These are phyloP conservation scores for Aspergillus pseudoviridinutans DNA, from an alignment of 2,329 filamentous ascomycete genomes.

Conservation along the genomic window DNA sequence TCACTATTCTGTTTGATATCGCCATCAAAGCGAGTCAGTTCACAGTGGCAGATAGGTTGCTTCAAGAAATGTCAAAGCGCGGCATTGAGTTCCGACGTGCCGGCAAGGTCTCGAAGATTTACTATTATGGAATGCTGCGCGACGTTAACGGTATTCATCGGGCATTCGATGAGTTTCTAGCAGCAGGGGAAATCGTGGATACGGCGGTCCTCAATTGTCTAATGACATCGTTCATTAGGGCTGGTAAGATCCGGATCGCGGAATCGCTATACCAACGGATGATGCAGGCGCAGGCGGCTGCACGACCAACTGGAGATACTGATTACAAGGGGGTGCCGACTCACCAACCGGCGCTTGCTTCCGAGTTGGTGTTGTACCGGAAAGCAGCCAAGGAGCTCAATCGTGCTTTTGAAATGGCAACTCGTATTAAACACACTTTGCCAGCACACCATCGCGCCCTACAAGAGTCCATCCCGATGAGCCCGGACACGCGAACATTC, in stretches of 20 bases:
- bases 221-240: slow-evolving; percentile 71
- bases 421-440: slow-evolving; percentile 44
- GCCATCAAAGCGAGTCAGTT: slow-evolving; percentile 84
- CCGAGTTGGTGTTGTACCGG: slow-evolving; percentile 36
- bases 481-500: slow-evolving; percentile 75
- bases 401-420: slow-evolving; percentile 45
- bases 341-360: slow-evolving; percentile 20
- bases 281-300: slow-evolving; percentile 57
- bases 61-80: slow-evolving; percentile 72
- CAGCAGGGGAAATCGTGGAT: slow-evolving; percentile 81
- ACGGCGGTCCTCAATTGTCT: slow-evolving; percentile 82
- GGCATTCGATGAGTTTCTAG: slow-evolving; percentile 79
- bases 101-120: slow-evolving; percentile 76
- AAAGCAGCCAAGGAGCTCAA: slow-evolving; percentile 42
- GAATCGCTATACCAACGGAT: slow-evolving; percentile 80
- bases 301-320: slow-evolving; percentile 27
- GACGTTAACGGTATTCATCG: slow-evolving; percentile 71
- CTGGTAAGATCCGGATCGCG: slow-evolving; percentile 71
- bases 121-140: slow-evolving; percentile 71
- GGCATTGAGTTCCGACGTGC: slow-evolving; percentile 69
- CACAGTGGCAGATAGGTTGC: slow-evolving; percentile 75
- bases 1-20: slow-evolving; percentile 88
- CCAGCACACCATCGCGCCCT: slow-evolving; percentile 56
- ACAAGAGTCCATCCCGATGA: slow-evolving; percentile 63
- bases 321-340: slow-evolving; percentile 17